These are phyloP conservation scores for Basipetospora sp. DNA, from an alignment of 2,329 filamentous ascomycete genomes.

Conservation along the genomic window DNA sequence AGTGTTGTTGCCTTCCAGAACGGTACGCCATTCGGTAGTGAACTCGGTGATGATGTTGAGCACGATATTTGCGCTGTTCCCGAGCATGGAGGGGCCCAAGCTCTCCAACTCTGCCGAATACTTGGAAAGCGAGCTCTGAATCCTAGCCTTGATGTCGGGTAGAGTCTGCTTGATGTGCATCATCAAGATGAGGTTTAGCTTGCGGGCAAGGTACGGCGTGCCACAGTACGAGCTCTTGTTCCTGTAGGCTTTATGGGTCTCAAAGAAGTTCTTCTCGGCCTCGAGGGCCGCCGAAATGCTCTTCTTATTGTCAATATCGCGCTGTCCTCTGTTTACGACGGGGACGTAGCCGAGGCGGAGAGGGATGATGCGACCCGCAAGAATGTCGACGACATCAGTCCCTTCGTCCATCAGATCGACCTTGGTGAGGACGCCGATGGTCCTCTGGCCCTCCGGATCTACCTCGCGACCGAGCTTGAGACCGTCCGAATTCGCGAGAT, in stretches of 20 bases:
- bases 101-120: slow-evolving; percentile 69
- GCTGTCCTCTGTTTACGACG: slow-evolving; percentile 92
- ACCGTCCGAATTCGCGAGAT: slow-evolving; percentile 96
- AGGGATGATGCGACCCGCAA: slow-evolving; percentile 93
- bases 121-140: slow-evolving; percentile 84
- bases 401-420: slow-evolving; percentile 98
- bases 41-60: slow-evolving; percentile 99
- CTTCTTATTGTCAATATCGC: slow-evolving; percentile 97
- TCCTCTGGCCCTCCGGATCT: slow-evolving; percentile 91
- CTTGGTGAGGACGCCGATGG: slow-evolving; percentile 96
- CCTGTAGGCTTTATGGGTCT: slow-evolving; percentile 93
- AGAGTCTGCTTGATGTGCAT: slow-evolving; percentile 99
- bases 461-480: slow-evolving; percentile 92
- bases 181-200: slow-evolving; percentile 97
- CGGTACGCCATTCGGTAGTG: slow-evolving; percentile 90
- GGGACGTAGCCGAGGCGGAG: slow-evolving; percentile 89
- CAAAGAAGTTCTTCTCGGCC: slow-evolving; percentile 91
- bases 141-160: slow-evolving; percentile 94
- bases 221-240: slow-evolving; percentile 99
- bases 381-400: slow-evolving; percentile 94
- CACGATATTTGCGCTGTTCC: slow-evolving; percentile 90
- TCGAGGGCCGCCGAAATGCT: slow-evolving; percentile 81
- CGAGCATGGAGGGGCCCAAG: slow-evolving; percentile 85
- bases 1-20: slow-evolving; percentile 90
- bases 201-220: slow-evolving; percentile 88